phyloP scores from a whole-genome alignment of 345 rosid genomes.

The Arabidopsis thaliana region TAIR10.1 NC_003071.7:14516501-14517000 shows the following conservation, averaged over 20 bases:
- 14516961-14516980: constrained; percentile 76
- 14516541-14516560: constrained; percentile 62
- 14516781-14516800: constrained; percentile 82
- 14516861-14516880: constrained; percentile 59
- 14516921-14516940: constrained; percentile 83
- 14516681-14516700: constrained; percentile 60
- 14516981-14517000: constrained; percentile 61
- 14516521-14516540: constrained; percentile 84
- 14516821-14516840: constrained; percentile 95
- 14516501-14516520: constrained; percentile 67
- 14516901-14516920: constrained; percentile 65
- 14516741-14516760: constrained; percentile 64
- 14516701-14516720: constrained; percentile 60
- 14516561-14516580: constrained; percentile 49
- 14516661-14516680: constrained; percentile 53
- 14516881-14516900: constrained; percentile 66
- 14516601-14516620: constrained; percentile 65
- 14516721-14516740: constrained; percentile 71
- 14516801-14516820: constrained; percentile 62
- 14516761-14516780: constrained; percentile 45
- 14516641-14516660: constrained; percentile 64
- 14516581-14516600: constrained; percentile 62
- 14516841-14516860: constrained; percentile 83
- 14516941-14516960: constrained; percentile 74
- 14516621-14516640: constrained; percentile 77